Base-by-base conservation (phyloP, 202 grass and related monocot species). In the Setaria italica region DNA sequence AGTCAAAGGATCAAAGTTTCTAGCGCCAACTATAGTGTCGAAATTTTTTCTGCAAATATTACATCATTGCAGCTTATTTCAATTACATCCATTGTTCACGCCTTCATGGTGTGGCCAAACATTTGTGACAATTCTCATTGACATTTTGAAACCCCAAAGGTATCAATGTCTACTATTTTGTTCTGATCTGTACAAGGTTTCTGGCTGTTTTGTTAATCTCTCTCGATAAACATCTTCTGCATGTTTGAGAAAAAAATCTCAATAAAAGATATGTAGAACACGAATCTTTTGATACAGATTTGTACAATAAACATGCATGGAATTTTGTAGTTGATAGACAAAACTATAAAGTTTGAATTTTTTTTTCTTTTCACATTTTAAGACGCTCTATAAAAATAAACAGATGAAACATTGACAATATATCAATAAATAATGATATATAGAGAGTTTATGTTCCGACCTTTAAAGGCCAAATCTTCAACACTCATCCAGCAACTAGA, bases 31-130 rank as follows among this genome's bases (percentile, higher is more conserved):
- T 6, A 11, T 9, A 56, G 2, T 65, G 59, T 30, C 53, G 42
- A 57, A 68, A 79, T 90, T 12, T 72, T 86, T 73, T 78, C 3
- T 74, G 32, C 30, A 79, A 74, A 83, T 78, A 74, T 53, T 53
- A 67, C 50, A 48, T 51, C 2, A 67, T 8, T 35, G 33, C 50
- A 65, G 12, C n/a, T 71, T 62, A 5, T 63, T 33, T 63, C 33
- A 3, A 41, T 50, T 75, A 30, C 53, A 76, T 79, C 67, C 13
- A 74, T 79, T 67, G 3, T 79, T 72, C 41, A 56, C 41, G 33
- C 33, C 16, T 55, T 74, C 72, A 20, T 2, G 15, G 47, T 54
- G 32, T 54, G 62, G 34, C 3, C 7, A 55, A 68, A 41, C 63
- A 55, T 55, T 2, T 67, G 17, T 37, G 11, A 14, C 12, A 35